Conservation (phyloP, 1,139 yeast genomes). For the Suhomyces ambrosiae region DNA sequence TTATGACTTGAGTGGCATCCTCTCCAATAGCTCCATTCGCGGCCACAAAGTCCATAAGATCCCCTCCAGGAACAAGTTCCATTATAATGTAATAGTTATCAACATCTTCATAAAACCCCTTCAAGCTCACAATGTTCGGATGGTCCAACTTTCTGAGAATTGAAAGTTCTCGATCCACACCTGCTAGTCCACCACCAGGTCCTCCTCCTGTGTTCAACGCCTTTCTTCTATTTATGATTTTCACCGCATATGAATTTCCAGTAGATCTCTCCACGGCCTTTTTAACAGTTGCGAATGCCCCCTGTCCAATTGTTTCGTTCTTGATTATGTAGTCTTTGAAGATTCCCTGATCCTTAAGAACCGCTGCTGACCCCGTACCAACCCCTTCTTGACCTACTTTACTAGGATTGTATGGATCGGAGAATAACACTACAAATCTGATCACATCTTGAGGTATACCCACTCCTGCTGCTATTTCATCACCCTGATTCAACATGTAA, state of each 20-base stretch:
- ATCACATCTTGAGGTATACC: constrained; percentile 81
- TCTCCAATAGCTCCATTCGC: constrained; percentile 91
- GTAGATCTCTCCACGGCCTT: constrained; percentile 84
- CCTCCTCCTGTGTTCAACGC: constrained; percentile 74
- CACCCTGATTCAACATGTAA: constrained; percentile 86
- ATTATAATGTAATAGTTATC: constrained; percentile 83
- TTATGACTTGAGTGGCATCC: constrained; percentile 82
- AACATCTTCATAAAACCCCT: constrained; percentile 82
- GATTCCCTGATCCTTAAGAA: constrained; percentile 52
- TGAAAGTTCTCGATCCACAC: constrained; percentile 83
- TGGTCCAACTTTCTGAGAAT: constrained; percentile 78
- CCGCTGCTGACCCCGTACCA: constrained; percentile 21
- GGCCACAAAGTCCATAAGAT: constrained; percentile 92
- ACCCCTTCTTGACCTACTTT: constrained; percentile 21
- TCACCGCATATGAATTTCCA: constrained; percentile 86
- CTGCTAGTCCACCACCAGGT: constrained; percentile 40
- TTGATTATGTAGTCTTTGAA: constrained; percentile 75
- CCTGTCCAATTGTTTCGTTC: constrained; percentile 88
- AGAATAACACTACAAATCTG: constrained; percentile 68
- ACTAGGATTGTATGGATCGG: constrained; percentile 44
- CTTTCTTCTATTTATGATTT: constrained; percentile 80
- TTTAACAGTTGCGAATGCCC: constrained; percentile 95
- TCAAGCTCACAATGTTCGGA: constrained; percentile 78
- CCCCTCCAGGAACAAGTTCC: constrained; percentile 98
- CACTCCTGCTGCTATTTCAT: constrained; percentile 86